Evolutionary conservation across 2,329 filamentous ascomycete genomes (phyloP), one percentile per base, ranked within the genome.

Genomic region (Cladophialophora chaetospira): DNA sequence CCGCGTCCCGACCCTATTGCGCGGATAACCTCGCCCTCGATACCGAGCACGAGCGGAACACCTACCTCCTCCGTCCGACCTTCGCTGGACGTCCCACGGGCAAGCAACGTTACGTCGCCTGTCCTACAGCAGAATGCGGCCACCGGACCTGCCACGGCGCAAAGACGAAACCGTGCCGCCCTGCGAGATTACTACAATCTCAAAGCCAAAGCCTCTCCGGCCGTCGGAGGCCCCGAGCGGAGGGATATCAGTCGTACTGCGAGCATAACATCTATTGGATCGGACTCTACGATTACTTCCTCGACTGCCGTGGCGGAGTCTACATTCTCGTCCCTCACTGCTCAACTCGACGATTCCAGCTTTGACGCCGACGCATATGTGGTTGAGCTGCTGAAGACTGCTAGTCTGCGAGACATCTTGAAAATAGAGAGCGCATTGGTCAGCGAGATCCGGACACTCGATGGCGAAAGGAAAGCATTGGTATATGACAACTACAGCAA

Each of bases 401-500:
- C 74, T 3, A 72, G 72, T 1, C 67, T 77, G 5, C 69, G 72
- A 2, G 75, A 75, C 2, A 73, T 77, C 19, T 63, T 77, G 6
- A 75, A 74, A 43, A 74, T 74, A 1, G 75, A 77, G 61, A 73
- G 75, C 35, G 74, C 72, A 5, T 68, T 77, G n/a, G 72, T 77
- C 5, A 73, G 72, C 64, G 93, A 97, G 75, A 93, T 96, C 45
- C 79, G 91, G 33, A 92, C 90, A 2, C 79, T 99, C 15, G 94
- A 97, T 68, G 93, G 93, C 21, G 94, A 99, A 79, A 88, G 94
- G 73, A 99, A 99, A 75, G 92, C 93, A 1, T 76, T 99, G 60
- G 94, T 99, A 3, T 99, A 99, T 72, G 93, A 99, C 72, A 99
- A 99, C 71, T 99, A 97, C 73, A 94, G 88, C 65, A 97, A 97